Percentiles rank a stretch among this genome's conserved stretches.
These are phyloP conservation scores for Pelargonium citronellum DNA, from an alignment of 441 rosid genomes.

Conservation along the genomic window DNA sequence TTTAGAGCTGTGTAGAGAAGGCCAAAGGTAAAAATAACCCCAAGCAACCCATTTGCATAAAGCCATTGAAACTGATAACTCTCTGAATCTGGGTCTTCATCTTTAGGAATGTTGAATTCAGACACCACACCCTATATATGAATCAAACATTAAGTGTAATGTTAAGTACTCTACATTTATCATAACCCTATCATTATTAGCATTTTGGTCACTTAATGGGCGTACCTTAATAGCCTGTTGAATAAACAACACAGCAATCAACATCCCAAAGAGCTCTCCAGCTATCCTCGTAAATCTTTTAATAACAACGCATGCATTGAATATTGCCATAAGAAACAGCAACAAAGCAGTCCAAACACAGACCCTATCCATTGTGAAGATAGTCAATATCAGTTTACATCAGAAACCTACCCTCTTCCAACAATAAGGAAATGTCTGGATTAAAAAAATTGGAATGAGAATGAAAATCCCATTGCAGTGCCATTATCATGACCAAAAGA, in stretches of 20 bases:
- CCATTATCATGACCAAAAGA: no score
- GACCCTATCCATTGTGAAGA: slow-evolving; percentile 44
- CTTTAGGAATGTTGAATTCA: slow-evolving; percentile 56
- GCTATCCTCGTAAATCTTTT: slow-evolving; percentile 72
- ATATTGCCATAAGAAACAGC: slow-evolving; percentile 57
- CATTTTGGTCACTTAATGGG: background rate
- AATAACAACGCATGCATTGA: slow-evolving; percentile 60
- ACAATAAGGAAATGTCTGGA: background rate
- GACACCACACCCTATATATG: slow-evolving; percentile 55
- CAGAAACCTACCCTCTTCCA: background rate
- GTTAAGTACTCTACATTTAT: background rate
- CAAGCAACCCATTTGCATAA: slow-evolving; percentile 68
- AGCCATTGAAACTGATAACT: slow-evolving; percentile 62
- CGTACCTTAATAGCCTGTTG: slow-evolving; percentile 81
- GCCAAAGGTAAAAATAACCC: slow-evolving; percentile 64
- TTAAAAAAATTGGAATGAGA: no score
- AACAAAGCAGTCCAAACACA: slow-evolving; percentile 74
- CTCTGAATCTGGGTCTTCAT: slow-evolving; percentile 42
- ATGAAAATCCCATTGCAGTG: no score
- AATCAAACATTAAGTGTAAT: slow-evolving; percentile 5
- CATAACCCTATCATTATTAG: background rate
- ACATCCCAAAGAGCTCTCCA: slow-evolving; percentile 84
- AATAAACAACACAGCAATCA: slow-evolving; percentile 73
- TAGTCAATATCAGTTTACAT: background rate
- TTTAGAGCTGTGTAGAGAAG: slow-evolving; percentile 51